These are phyloP conservation scores for Leccinum variicolor DNA, from an alignment of 768 basidiomycete genomes.

Conservation along the genomic window DNA sequence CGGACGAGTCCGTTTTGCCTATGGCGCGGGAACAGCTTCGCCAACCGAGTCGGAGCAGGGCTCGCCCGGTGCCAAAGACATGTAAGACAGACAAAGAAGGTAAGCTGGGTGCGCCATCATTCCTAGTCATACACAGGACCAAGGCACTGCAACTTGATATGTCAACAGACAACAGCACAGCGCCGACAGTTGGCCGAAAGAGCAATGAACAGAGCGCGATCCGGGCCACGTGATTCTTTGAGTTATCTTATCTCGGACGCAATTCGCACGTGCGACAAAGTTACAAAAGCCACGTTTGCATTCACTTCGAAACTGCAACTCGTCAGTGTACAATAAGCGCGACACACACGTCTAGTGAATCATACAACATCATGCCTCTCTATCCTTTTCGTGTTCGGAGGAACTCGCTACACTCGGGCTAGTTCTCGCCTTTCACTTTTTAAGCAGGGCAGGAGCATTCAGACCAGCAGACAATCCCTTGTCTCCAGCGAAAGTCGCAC, in stretches of 20 bases:
- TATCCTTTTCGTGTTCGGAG: not conserved
- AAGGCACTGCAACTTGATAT: slow-evolving; percentile 24
- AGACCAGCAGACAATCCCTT: slow-evolving; percentile 77
- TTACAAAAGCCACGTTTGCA: slow-evolving; percentile 8
- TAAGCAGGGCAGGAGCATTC: slow-evolving; percentile 66
- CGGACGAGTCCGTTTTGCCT: slow-evolving; percentile 6
- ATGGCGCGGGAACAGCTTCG: slow-evolving; percentile 21
- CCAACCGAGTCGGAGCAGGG: slow-evolving; percentile 15
- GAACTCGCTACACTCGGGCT: slow-evolving; percentile 1
- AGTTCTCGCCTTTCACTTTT: slow-evolving; percentile 45
- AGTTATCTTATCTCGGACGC: slow-evolving; percentile 21
- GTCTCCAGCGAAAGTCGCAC: slow-evolving; percentile 70
- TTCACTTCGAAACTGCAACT: slow-evolving; percentile 16
- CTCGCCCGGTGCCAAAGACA: not conserved
- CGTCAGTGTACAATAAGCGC: slow-evolving; percentile 26
- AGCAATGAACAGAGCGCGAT: slow-evolving; percentile 1
- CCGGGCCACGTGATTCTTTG: slow-evolving; percentile 16
- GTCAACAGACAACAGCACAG: not conserved
- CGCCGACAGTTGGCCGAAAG: not conserved
- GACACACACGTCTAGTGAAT: slow-evolving; percentile 25
- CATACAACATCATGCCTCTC: slow-evolving; percentile 22
- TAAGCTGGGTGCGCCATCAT: slow-evolving; percentile 8
- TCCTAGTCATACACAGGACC: slow-evolving; percentile 16
- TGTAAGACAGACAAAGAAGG: slow-evolving; percentile 5
- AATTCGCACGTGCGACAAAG: slow-evolving; percentile 7